Percentiles rank a stretch among this genome's conserved stretches.
Evolutionary conservation across 1,139 yeast genomes (phyloP).

Genomic region (Yamadazyma sp.): DNA sequence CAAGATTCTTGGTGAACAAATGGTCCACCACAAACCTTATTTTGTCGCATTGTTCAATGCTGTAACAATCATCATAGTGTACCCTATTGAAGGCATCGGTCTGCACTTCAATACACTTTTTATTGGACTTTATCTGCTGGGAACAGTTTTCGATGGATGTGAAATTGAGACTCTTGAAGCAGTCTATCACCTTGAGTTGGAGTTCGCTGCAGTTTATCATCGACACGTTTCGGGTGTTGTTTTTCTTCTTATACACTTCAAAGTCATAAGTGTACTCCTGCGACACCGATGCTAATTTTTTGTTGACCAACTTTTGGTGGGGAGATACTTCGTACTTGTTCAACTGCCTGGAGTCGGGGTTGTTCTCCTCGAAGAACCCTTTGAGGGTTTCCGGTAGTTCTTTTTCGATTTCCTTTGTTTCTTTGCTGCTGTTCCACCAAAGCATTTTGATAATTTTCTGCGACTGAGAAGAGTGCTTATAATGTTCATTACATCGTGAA

Average conservation of each 20-base stretch:
- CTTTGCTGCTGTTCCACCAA: constrained; percentile 20
- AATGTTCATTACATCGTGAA: not conserved
- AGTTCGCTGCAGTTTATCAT: constrained; percentile 45
- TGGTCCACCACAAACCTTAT: constrained; percentile 39
- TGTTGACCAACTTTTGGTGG: constrained; percentile 29
- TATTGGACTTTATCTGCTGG: constrained; percentile 26
- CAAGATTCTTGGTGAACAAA: constrained; percentile 39
- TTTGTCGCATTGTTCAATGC: constrained; percentile 37
- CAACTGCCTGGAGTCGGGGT: constrained; percentile 29
- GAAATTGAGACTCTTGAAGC: constrained; percentile 35
- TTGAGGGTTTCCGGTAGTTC: constrained; percentile 34
- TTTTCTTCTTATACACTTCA: constrained; percentile 32
- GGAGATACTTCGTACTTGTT: constrained; percentile 28
- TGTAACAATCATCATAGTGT: constrained; percentile 41
- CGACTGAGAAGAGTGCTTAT: constrained; percentile 1
- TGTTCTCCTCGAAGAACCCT: constrained; percentile 32
- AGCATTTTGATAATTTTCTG: constrained; percentile 6
- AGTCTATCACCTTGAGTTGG: constrained; percentile 37
- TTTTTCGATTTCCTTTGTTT: constrained; percentile 26
- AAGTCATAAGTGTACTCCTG: constrained; percentile 26
- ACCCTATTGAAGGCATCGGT: constrained; percentile 34
- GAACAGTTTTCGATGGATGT: constrained; percentile 29
- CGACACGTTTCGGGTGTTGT: constrained; percentile 26
- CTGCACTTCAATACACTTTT: constrained; percentile 36
- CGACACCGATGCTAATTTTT: constrained; percentile 20